Evolutionary conservation across 1,284 basidiomycete species (phyloP).

Genomic region (Fomitiporia mediterranea): DNA sequence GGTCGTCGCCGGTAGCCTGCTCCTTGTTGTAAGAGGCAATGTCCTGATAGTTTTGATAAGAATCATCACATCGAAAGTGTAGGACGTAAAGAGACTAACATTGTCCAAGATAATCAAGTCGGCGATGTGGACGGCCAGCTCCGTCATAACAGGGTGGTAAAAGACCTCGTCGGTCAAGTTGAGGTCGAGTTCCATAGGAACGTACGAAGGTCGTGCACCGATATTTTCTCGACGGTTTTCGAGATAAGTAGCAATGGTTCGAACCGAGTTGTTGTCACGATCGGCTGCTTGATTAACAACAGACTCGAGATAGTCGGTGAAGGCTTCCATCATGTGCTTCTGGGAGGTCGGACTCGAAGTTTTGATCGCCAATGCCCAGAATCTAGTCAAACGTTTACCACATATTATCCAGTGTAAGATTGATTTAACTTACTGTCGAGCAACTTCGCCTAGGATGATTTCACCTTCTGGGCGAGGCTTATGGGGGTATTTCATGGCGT

Average conservation of each 20-base stretch:
- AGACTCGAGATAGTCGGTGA: conserved; percentile 50
- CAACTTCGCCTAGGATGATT: conserved; percentile 30
- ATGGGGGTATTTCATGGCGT: conserved; percentile 33
- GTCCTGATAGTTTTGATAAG: background rate
- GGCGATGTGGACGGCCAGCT: background rate
- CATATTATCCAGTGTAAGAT: background rate
- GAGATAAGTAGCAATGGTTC: conserved; percentile 56
- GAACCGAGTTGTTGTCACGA: conserved; percentile 43
- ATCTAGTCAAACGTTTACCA: conserved; percentile 32
- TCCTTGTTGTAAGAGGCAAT: conserved; percentile 12
- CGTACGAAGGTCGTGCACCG: conserved; percentile 57
- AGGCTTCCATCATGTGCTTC: conserved; percentile 51
- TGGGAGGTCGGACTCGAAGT: conserved; percentile 47
- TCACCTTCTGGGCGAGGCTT: conserved; percentile 31
- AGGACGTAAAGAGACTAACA: background rate
- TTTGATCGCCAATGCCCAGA: conserved; percentile 46
- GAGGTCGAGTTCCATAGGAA: conserved; percentile 47
- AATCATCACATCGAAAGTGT: background rate
- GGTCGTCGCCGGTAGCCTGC: conserved; percentile 3
- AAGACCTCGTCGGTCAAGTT: conserved; percentile 52
- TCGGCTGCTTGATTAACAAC: conserved; percentile 47
- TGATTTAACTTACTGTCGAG: conserved; percentile 27
- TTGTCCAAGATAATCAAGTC: background rate
- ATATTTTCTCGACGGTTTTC: conserved; percentile 50
- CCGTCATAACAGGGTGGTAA: conserved; percentile 35